Conservation (phyloP, 371 early-diverging fungal genomes). For the Actinomucor elegans region DNA sequence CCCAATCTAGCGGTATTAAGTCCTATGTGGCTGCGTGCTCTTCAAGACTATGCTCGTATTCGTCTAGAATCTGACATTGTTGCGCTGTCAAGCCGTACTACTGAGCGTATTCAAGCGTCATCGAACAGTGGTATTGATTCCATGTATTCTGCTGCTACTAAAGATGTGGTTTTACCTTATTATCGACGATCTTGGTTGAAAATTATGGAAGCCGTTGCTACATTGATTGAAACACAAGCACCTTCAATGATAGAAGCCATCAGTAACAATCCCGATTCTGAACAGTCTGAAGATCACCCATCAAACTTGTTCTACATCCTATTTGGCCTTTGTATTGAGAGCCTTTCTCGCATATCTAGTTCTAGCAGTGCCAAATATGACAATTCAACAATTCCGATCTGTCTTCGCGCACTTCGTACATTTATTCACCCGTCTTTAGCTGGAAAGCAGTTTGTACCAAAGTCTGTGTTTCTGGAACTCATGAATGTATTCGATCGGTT, state of each 20-base stretch:
- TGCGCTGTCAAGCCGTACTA: slow-evolving; percentile 40
- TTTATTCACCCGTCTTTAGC: slow-evolving; percentile 45
- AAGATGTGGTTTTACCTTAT: slow-evolving; percentile 61
- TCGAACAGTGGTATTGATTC: slow-evolving; percentile 47
- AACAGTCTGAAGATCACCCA: slow-evolving; percentile 25
- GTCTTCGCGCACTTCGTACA: slow-evolving; percentile 40
- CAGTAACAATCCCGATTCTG: slow-evolving; percentile 34
- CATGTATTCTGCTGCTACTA: slow-evolving; percentile 51
- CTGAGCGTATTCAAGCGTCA: slow-evolving; percentile 44
- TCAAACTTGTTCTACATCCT: slow-evolving; percentile 57
- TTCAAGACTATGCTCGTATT: slow-evolving; percentile 62
- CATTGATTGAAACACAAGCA: slow-evolving; percentile 41
- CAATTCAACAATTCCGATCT: slow-evolving; percentile 35
- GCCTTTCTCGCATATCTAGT: slow-evolving; percentile 49
- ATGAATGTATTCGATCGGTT: slow-evolving; percentile 65
- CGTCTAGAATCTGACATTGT: slow-evolving; percentile 57
- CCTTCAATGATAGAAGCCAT: slow-evolving; percentile 49
- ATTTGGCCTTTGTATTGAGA: slow-evolving; percentile 68
- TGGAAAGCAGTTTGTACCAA: slow-evolving; percentile 40
- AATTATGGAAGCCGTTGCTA: slow-evolving; percentile 58
- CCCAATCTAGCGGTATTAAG: slow-evolving; percentile 62
- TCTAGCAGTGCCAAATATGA: slow-evolving; percentile 36
- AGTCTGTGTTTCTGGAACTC: slow-evolving; percentile 62
- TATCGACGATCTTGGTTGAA: slow-evolving; percentile 57
- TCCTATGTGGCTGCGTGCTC: slow-evolving; percentile 57